A percentile compares a stretch with the other conserved stretches of the same genome.
Evolutionary conservation across 116 monocot species (phyloP).

Genomic region (Zostera marina): DNA sequence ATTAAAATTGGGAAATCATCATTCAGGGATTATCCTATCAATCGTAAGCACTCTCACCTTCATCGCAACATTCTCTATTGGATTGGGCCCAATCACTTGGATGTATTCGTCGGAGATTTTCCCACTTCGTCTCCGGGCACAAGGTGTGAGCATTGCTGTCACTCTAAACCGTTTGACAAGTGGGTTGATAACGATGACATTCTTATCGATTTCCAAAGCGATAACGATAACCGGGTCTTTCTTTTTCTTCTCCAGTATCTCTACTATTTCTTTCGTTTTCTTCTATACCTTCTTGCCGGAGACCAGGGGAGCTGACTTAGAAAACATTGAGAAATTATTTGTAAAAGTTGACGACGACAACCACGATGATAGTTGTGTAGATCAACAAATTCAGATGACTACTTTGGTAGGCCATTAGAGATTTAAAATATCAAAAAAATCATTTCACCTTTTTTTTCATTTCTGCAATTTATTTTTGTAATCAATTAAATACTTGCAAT

Average conservation of each 20-base stretch:
- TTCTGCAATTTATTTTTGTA: no score
- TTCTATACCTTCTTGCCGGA: constrained; percentile 17
- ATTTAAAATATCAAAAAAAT: no score
- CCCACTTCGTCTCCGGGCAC: constrained; percentile 37
- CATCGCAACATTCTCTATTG: constrained; percentile 38
- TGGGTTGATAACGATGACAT: constrained; percentile 37
- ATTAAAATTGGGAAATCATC: background rate
- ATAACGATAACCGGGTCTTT: constrained; percentile 17
- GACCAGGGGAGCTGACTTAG: constrained; percentile 11
- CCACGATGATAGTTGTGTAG: no score
- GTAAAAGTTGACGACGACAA: background rate
- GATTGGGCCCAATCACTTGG: constrained; percentile 43
- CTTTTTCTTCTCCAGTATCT: constrained; percentile 12
- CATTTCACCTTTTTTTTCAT: no score
- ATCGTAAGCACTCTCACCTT: constrained; percentile 14
- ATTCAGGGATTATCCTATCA: constrained; percentile 1
- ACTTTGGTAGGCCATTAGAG: no score
- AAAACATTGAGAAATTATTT: constrained; percentile 11
- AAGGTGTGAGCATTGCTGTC: constrained; percentile 20
- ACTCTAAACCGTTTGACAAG: constrained; percentile 29
- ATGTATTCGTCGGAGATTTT: constrained; percentile 56
- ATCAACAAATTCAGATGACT: no score
- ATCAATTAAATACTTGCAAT: no score
- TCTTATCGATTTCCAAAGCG: constrained; percentile 30
- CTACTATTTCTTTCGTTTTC: constrained; percentile 6